A percentile compares a stretch with the other conserved stretches of the same genome.
Conservation (phyloP, 169 alveolate species). For the Plasmodium malariae region DNA sequence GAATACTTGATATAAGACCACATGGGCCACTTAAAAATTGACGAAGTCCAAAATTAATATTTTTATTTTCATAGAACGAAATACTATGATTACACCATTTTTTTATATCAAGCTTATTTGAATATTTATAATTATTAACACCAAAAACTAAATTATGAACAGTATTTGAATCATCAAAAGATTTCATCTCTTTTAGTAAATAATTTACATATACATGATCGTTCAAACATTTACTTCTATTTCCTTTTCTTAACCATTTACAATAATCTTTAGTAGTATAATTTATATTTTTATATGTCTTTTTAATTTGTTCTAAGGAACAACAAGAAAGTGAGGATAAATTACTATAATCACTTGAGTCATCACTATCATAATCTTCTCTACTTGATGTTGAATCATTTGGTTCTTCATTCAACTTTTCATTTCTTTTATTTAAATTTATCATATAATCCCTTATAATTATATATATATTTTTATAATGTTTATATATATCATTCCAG, state of each 20-base stretch:
- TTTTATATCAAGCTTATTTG: slow-evolving; percentile 48
- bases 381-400: slow-evolving; percentile 37
- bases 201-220: slow-evolving; percentile 70
- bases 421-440: slow-evolving; percentile 57
- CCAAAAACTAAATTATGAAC: slow-evolving; percentile 73
- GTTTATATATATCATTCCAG: slow-evolving; percentile 73
- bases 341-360: slow-evolving; percentile 63
- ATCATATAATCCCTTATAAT: slow-evolving; percentile 68
- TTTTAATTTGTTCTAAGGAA: slow-evolving; percentile 45
- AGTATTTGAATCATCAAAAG: slow-evolving; percentile 37
- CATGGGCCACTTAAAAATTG: slow-evolving; percentile 82
- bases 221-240: slow-evolving; percentile 57
- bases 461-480: slow-evolving; percentile 55
- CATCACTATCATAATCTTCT: slow-evolving; percentile 51
- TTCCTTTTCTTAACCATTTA: slow-evolving; percentile 65
- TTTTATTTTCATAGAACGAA: slow-evolving; percentile 69
- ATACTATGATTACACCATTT: slow-evolving; percentile 82
- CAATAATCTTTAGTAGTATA: slow-evolving; percentile 70
- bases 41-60: slow-evolving; percentile 80
- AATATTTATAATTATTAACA: slow-evolving; percentile 72
- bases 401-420: slow-evolving; percentile 54
- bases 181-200: slow-evolving; percentile 58
- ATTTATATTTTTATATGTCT: slow-evolving; percentile 48
- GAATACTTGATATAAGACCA: slow-evolving; percentile 83
- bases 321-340: slow-evolving; percentile 59